These are phyloP conservation scores for Pyrus bretschneideri DNA, from an alignment of 306 rosid genomes.

Conservation along the genomic window DNA sequence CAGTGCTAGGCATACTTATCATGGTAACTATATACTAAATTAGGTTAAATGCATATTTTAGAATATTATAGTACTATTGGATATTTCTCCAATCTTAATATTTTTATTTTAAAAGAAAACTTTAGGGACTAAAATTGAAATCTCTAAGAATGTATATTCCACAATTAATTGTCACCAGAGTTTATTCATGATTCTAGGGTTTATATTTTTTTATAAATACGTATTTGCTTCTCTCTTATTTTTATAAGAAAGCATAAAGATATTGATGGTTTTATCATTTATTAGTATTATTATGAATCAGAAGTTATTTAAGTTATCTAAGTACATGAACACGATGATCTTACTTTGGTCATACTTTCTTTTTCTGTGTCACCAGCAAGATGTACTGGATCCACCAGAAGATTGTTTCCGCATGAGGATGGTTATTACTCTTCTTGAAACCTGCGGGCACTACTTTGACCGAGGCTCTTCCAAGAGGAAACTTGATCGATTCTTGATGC, in stretches of 20 bases:
- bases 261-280: neutral
- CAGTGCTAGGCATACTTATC: neutral
- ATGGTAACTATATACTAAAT: neutral
- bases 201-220: neutral
- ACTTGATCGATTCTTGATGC: conserved; percentile 76
- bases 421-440: conserved; percentile 88
- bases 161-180: neutral
- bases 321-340: conserved; percentile 8
- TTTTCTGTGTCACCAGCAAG: conserved; percentile 59
- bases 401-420: conserved; percentile 95
- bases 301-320: neutral
- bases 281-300: neutral
- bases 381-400: conserved; percentile 87
- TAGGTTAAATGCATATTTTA: neutral
- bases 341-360: conserved; percentile 13
- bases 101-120: neutral
- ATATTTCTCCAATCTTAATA: neutral
- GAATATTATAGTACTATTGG: neutral
- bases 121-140: neutral
- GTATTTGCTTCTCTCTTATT: neutral
- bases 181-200: neutral
- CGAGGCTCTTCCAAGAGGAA: conserved; percentile 97
- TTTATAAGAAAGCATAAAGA: neutral
- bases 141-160: neutral
- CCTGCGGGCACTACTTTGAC: conserved; percentile 98